These are phyloP conservation scores for Penicillium sp. DNA, from an alignment of 2,329 filamentous ascomycete genomes.

Conservation along the genomic window DNA sequence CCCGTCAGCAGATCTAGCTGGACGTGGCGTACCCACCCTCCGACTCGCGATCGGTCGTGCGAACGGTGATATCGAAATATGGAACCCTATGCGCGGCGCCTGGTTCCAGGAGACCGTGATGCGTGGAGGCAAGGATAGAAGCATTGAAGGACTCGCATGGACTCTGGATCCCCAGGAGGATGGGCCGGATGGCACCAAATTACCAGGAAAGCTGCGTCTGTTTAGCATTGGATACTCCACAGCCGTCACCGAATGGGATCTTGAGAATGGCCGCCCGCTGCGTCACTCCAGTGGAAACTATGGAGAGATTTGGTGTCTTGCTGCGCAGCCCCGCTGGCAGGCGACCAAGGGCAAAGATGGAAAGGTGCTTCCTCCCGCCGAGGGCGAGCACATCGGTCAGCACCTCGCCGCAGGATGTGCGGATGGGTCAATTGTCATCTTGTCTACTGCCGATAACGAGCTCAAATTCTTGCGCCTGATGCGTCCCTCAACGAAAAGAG, in stretches of 20 bases:
- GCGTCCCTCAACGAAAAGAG: constrained; percentile 75
- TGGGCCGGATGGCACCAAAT: constrained; percentile 51
- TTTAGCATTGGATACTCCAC: constrained; percentile 97
- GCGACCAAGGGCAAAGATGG: constrained; percentile 36
- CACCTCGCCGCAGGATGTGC: constrained; percentile 85
- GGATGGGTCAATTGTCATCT: constrained; percentile 82
- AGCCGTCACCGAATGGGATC: constrained; percentile 91
- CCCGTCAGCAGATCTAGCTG: constrained; percentile 43
- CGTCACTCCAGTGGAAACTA: constrained; percentile 87
- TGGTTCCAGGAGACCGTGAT: constrained; percentile 93
- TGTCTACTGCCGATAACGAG: constrained; percentile 81
- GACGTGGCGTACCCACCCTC: constrained; percentile 57
- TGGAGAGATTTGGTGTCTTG: constrained; percentile 95
- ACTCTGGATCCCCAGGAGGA: constrained; percentile 77
- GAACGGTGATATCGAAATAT: constrained; percentile 96
- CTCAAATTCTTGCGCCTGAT: constrained; percentile 76
- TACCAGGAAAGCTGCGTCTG: constrained; percentile 72
- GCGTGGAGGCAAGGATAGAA: constrained; percentile 76
- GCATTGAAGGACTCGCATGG: constrained; percentile 89
- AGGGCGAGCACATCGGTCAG: constrained; percentile 46
- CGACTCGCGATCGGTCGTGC: constrained; percentile 85
- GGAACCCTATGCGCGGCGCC: constrained; percentile 77
- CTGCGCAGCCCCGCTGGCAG: constrained; percentile 68
- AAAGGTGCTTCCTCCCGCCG: constrained; percentile 30
- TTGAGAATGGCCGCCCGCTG: constrained; percentile 72